A percentile compares a stretch with the other conserved stretches of the same genome.
These are phyloP conservation scores for Bothriochloa decipiens DNA, from an alignment of 176 grass and related monocot genomes.

Conservation along the genomic window DNA sequence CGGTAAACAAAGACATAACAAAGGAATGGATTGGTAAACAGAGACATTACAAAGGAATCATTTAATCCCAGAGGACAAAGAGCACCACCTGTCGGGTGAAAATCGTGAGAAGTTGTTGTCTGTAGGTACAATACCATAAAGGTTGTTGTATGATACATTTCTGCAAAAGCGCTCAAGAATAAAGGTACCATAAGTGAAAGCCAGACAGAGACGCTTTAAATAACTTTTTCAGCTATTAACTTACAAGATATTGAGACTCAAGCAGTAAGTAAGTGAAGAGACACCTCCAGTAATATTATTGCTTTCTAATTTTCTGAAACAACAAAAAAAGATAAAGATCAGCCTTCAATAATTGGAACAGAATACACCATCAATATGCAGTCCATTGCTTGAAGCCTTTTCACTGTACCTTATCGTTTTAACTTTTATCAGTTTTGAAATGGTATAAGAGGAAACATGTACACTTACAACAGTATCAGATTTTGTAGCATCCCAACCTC, in stretches of 20 bases:
- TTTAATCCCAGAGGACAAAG: neutral
- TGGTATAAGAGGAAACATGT: neutral
- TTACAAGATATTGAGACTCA: slow-evolving; percentile 84
- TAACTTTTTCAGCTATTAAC: slow-evolving; percentile 28
- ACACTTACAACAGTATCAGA: slow-evolving; percentile 73
- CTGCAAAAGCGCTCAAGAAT: slow-evolving; percentile 38
- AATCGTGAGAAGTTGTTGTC: slow-evolving; percentile 91
- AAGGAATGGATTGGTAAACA: neutral
- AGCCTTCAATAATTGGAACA: slow-evolving; percentile 14
- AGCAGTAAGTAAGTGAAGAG: slow-evolving; percentile 70
- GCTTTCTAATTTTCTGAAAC: slow-evolving; percentile 71
- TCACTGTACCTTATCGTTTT: slow-evolving; percentile 2
- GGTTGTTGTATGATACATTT: slow-evolving; percentile 91
- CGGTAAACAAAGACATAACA: neutral
- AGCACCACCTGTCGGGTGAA: slow-evolving; percentile 67
- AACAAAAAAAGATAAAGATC: slow-evolving; percentile 32
- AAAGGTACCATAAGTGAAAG: slow-evolving; percentile 27
- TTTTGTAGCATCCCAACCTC: slow-evolving; percentile 88
- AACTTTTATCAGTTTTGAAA: slow-evolving; percentile 2
- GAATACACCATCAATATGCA: neutral
- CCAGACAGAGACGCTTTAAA: slow-evolving; percentile 32
- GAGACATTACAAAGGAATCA: neutral
- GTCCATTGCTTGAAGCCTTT: neutral
- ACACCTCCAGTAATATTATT: slow-evolving; percentile 91
- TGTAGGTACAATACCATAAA: slow-evolving; percentile 73